Evolutionary conservation across 371 early-diverging fungal genomes (phyloP).

Genomic region (Apophysomyces sp.): DNA sequence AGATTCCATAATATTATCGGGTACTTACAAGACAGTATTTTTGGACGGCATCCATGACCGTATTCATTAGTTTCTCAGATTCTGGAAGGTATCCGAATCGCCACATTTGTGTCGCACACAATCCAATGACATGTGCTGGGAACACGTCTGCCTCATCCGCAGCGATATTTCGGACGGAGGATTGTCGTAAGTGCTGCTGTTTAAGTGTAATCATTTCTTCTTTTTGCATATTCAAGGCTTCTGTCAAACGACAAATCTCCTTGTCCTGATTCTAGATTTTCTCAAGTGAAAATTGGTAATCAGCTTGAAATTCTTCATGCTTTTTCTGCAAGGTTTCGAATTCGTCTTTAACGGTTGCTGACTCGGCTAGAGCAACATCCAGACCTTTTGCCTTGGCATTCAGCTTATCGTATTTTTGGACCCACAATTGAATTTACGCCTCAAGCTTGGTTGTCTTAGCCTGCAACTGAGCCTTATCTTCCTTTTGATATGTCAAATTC

Average conservation of each 20-base stretch:
- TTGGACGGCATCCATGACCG: constrained; percentile 86
- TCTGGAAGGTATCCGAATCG: constrained; percentile 78
- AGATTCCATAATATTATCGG: not conserved
- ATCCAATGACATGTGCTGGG: constrained; percentile 91
- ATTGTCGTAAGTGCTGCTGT: constrained; percentile 24
- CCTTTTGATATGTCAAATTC: constrained; percentile 65
- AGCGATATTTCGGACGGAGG: not conserved
- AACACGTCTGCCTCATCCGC: constrained; percentile 68
- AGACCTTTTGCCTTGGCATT: constrained; percentile 51
- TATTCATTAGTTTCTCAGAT: constrained; percentile 79
- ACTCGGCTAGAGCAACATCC: constrained; percentile 46
- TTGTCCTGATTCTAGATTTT: constrained; percentile 67
- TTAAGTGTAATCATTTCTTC: constrained; percentile 73
- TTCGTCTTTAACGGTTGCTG: constrained; percentile 58
- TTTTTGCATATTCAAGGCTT: constrained; percentile 58
- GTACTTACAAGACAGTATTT: constrained; percentile 63
- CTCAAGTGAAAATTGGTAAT: constrained; percentile 50
- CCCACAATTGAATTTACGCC: constrained; percentile 63
- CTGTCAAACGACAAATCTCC: constrained; percentile 63
- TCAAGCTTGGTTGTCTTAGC: constrained; percentile 62
- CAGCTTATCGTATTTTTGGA: constrained; percentile 66
- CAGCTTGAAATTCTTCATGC: constrained; percentile 45
- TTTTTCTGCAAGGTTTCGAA: constrained; percentile 54
- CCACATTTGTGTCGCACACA: constrained; percentile 86
- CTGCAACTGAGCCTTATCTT: constrained; percentile 65